Conservation (phyloP, 768 basidiomycete species). For the Trametes villosa region DNA sequence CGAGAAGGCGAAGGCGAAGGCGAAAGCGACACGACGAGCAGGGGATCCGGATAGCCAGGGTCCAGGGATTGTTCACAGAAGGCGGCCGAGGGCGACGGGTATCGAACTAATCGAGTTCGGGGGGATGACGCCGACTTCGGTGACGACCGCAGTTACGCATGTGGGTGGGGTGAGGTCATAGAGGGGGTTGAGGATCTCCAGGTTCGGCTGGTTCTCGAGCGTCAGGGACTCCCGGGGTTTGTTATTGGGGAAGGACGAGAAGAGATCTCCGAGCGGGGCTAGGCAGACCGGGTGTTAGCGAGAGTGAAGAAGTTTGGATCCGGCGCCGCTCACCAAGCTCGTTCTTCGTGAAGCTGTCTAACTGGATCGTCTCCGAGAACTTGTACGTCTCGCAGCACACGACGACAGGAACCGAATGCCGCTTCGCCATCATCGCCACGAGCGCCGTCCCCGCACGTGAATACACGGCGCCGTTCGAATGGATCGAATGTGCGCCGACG, state of each 20-base stretch:
- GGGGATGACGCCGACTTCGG: slow-evolving; percentile 95
- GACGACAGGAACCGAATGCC: slow-evolving; percentile 87
- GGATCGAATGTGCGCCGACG: slow-evolving; percentile 91
- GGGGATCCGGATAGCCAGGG: not conserved
- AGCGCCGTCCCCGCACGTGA: slow-evolving; percentile 94
- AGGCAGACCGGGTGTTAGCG: slow-evolving; percentile 1
- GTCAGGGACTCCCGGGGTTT: slow-evolving; percentile 37
- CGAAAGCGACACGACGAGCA: slow-evolving; percentile 18
- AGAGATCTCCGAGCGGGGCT: slow-evolving; percentile 39
- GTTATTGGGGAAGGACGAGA: slow-evolving; percentile 39
- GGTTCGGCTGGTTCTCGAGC: slow-evolving; percentile 47
- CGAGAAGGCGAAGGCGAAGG: slow-evolving; percentile 7
- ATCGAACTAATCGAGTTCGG: slow-evolving; percentile 89
- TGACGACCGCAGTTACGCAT: slow-evolving; percentile 94
- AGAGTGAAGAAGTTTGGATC: not conserved
- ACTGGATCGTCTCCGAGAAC: slow-evolving; percentile 88
- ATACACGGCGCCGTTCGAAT: slow-evolving; percentile 93
- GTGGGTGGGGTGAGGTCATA: slow-evolving; percentile 94
- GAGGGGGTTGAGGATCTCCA: slow-evolving; percentile 83
- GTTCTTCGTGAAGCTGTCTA: slow-evolving; percentile 95
- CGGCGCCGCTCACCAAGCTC: slow-evolving; percentile 72
- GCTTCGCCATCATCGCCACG: slow-evolving; percentile 95
- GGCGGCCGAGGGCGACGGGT: slow-evolving; percentile 62
- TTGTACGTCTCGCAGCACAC: slow-evolving; percentile 99
- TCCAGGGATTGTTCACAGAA: slow-evolving; percentile 29